Conservation (phyloP, 2,329 filamentous ascomycete genomes). For the Aspergillus sp. region DNA sequence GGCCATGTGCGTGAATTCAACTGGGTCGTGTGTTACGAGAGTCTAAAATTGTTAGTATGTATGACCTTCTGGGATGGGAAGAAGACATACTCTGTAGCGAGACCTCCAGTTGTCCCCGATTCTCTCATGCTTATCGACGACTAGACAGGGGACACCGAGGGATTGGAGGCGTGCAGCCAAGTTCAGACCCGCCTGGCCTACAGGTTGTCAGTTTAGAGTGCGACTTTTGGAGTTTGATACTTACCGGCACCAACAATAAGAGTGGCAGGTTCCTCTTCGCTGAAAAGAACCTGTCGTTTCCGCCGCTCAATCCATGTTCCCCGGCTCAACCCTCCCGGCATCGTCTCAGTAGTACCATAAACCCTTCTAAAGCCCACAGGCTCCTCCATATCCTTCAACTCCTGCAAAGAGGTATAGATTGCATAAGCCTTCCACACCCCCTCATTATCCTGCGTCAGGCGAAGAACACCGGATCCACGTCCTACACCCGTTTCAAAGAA, state of each 20-base stretch:
- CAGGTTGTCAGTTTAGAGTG: neutral
- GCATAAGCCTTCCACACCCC: constrained; percentile 40
- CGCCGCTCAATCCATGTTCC: constrained; percentile 41
- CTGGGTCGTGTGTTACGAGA: constrained; percentile 43
- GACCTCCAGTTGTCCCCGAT: constrained; percentile 53
- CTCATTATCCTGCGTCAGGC: constrained; percentile 30
- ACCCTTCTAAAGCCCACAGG: constrained; percentile 31
- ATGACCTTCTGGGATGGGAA: neutral
- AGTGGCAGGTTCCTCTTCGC: constrained; percentile 39
- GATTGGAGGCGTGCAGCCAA: constrained; percentile 43
- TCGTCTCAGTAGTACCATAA: constrained; percentile 34
- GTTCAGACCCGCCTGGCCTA: constrained; percentile 46
- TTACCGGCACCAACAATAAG: constrained; percentile 44
- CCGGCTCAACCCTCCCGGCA: constrained; percentile 30
- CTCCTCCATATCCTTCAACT: constrained; percentile 36
- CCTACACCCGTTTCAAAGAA: constrained; percentile 40
- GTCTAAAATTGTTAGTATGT: constrained; percentile 20
- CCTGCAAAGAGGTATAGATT: constrained; percentile 40
- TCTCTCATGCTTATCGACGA: constrained; percentile 47
- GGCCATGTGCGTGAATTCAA: constrained; percentile 39
- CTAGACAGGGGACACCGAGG: constrained; percentile 40
- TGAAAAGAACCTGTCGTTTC: constrained; percentile 31
- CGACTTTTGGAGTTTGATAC: neutral
- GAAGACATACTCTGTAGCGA: constrained; percentile 44
- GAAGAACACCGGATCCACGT: constrained; percentile 37